phyloP scores from a whole-genome alignment of 495 filamentous ascomycete species.

The Annulohypoxylon nitens region DNA sequence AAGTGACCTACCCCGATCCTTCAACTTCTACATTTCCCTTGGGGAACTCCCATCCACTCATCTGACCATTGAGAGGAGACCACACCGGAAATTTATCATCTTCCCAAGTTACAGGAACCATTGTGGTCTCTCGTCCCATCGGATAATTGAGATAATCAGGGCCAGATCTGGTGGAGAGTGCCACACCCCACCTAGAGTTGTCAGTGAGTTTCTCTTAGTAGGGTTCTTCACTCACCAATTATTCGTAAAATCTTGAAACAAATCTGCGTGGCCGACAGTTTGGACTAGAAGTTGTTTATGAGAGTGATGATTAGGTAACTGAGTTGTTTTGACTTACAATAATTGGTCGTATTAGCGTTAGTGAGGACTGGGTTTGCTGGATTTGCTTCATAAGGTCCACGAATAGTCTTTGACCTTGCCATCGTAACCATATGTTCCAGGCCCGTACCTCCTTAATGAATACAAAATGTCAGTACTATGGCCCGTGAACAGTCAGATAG shows the following conservation, averaged over 20 bases:
- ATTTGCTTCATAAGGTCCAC: conserved; percentile 69
- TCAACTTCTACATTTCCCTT: conserved; percentile 42
- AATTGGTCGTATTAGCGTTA: conserved; percentile 63
- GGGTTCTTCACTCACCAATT: conserved; percentile 61
- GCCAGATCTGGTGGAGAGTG: conserved; percentile 62
- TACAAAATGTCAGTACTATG: neutral
- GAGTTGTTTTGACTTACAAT: conserved; percentile 48
- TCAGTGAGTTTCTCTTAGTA: neutral
- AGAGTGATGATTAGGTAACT: neutral
- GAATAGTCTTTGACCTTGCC: conserved; percentile 60
- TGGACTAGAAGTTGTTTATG: conserved; percentile 53
- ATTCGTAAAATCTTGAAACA: conserved; percentile 63
- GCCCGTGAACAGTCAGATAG: neutral
- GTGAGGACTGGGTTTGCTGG: conserved; percentile 68
- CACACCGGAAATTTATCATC: conserved; percentile 57
- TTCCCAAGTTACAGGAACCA: conserved; percentile 67
- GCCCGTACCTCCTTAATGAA: conserved; percentile 65
- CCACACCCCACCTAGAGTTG: conserved; percentile 55
- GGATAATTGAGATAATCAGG: conserved; percentile 64
- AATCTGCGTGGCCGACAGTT: conserved; percentile 65
- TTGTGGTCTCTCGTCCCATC: conserved; percentile 71
- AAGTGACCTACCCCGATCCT: conserved; percentile 53
- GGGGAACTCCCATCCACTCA: conserved; percentile 61
- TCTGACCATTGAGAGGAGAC: conserved; percentile 59
- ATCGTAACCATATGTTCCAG: conserved; percentile 68